A percentile compares a stretch with the other conserved stretches of the same genome.
Conservation (phyloP, 352 stramenopile genomes). For the Pythium monospermum region DNA sequence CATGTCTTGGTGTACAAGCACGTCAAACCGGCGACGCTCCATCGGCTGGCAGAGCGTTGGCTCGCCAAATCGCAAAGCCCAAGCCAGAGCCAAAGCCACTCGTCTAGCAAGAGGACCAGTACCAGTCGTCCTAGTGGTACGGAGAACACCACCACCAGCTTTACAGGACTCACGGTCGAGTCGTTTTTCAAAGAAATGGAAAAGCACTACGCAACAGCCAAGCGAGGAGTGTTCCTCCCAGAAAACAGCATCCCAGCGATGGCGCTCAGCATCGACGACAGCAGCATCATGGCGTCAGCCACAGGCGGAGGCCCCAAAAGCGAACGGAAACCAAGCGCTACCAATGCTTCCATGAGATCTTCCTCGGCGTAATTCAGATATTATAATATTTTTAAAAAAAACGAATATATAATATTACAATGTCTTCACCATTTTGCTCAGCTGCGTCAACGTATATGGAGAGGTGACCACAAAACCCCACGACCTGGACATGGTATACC, state of each 20-base stretch:
- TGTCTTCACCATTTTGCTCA: too few relatives aligned
- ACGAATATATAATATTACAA: too few relatives aligned
- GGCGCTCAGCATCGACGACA: constrained; percentile 55
- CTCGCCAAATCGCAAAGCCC: constrained; percentile 4
- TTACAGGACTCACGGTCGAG: constrained; percentile 48
- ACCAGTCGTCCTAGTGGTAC: background rate
- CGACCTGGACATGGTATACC: too few relatives aligned
- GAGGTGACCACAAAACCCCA: too few relatives aligned
- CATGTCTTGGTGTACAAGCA: constrained; percentile 46
- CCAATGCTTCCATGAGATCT: background rate
- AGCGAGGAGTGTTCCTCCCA: constrained; percentile 41
- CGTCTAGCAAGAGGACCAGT: too few relatives aligned
- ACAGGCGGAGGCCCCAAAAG: too few relatives aligned
- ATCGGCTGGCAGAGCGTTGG: constrained; percentile 47
- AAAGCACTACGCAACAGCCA: constrained; percentile 35
- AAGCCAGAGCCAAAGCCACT: constrained; percentile 1
- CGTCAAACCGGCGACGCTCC: constrained; percentile 46
- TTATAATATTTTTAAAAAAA: too few relatives aligned
- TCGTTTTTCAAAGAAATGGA: constrained; percentile 64
- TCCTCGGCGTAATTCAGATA: background rate
- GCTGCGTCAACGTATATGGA: too few relatives aligned
- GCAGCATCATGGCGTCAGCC: background rate
- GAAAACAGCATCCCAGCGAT: constrained; percentile 37
- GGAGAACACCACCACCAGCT: constrained; percentile 5
- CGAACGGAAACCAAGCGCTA: background rate